phyloP scores from a whole-genome alignment of 2,329 filamentous ascomycete genomes.

The Colletotrichum sp. region DNA sequence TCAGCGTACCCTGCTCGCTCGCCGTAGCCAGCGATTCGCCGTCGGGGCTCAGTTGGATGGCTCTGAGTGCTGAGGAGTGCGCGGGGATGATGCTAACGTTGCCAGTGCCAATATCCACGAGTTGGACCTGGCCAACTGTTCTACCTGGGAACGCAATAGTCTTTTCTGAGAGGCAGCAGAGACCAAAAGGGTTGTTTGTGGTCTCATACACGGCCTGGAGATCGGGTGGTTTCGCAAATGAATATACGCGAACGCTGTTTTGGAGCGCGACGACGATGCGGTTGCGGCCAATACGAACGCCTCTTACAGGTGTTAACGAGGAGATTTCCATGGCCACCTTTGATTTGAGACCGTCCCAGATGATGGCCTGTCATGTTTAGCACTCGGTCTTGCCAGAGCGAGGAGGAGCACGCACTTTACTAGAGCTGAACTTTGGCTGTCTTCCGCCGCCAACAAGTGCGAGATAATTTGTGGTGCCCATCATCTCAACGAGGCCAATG shows the following conservation, averaged over 20 bases:
- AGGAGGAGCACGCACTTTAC: slow-evolving; percentile 64
- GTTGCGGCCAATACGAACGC: slow-evolving; percentile 72
- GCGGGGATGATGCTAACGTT: slow-evolving; percentile 95
- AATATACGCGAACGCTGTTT: slow-evolving; percentile 82
- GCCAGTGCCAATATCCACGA: slow-evolving; percentile 78
- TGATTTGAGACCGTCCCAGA: slow-evolving; percentile 89
- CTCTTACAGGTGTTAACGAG: slow-evolving; percentile 79
- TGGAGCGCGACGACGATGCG: slow-evolving; percentile 82
- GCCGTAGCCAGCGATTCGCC: slow-evolving; percentile 86
- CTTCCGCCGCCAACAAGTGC: slow-evolving; percentile 89
- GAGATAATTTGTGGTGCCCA: slow-evolving; percentile 85
- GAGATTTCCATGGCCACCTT: slow-evolving; percentile 78
- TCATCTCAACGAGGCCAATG: slow-evolving; percentile 84
- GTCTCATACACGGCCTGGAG: slow-evolving; percentile 83
- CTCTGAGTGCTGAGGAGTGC: slow-evolving; percentile 79
- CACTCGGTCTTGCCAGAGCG: background rate
- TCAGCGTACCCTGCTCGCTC: slow-evolving; percentile 87
- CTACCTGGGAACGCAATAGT: slow-evolving; percentile 87
- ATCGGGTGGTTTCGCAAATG: slow-evolving; percentile 74
- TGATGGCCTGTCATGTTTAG: slow-evolving; percentile 63
- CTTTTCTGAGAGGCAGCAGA: slow-evolving; percentile 78
- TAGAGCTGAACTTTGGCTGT: slow-evolving; percentile 84
- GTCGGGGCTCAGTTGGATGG: slow-evolving; percentile 80
- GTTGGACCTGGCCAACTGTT: slow-evolving; percentile 84
- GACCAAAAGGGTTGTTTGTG: slow-evolving; percentile 79